Base-by-base conservation (phyloP, 2,329 filamentous ascomycete species). In the Epichloe gansuensis region DNA sequence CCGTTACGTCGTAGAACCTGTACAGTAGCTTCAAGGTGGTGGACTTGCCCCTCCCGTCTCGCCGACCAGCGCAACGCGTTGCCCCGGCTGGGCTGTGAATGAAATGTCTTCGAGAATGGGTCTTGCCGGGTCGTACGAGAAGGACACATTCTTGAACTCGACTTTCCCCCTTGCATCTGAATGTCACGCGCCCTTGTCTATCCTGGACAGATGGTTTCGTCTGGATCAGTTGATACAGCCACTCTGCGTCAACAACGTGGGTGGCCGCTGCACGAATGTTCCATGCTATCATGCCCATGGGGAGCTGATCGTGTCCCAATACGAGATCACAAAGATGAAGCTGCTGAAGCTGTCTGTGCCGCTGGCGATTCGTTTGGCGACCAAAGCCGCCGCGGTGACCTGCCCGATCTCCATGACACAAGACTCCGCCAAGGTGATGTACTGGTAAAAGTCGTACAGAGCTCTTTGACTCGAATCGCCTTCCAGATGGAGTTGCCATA, bases 221-320 rank as follows among this genome's bases (percentile, higher is more conserved):
- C 47, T 77, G 72, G 7, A 86, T 69, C 1, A 85, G 70, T 54
- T 74, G 67, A 0, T 77, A 70, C 5, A 85, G 68, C 4, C 80
- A 74, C 60, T 88, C 83, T 0, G 83, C 81, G 59, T 86, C 80
- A 39, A 86, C 77, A 28, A 88, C 67, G 47, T 79, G 75, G 0
- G 58, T 57, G 35, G 62, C 56, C 21, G 65, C 53, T 6, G 55
- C 55, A 3, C 59, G 57, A 11, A 66, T 62, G 6, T 61, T 60
- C 47, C 59, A 59, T 8, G 61, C 62, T 3, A 69, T 62, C 23
- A 61, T 67, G 57, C 62, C 61, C 61, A 72, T 58, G 1, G 68
- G 49, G 56, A 78, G 55, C 63, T 74, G 65, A 60, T 56, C 13
- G 60, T 59, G 6, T 68, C 65, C 83, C 83, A 88, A 64, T 86